Conservation (phyloP, 1,284 basidiomycete species). For the Trichosporon sp. region DNA sequence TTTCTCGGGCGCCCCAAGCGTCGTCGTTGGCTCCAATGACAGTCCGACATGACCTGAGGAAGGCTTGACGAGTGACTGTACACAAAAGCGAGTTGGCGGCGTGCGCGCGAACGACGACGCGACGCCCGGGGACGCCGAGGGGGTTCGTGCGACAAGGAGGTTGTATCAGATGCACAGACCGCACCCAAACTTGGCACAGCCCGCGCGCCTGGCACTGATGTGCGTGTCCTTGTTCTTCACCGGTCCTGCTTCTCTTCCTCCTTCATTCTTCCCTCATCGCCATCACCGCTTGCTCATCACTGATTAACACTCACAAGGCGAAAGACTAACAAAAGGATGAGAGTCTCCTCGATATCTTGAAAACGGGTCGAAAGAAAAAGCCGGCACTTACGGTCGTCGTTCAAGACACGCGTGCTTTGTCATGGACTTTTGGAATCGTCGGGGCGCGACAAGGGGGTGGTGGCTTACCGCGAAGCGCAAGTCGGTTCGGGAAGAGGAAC, state of each 20-base stretch:
- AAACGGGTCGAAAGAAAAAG: constrained; percentile 10
- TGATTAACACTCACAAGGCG: background rate
- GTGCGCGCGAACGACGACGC: background rate
- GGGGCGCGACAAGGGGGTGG: constrained; percentile 8
- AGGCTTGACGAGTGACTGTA: background rate
- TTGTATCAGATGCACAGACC: constrained; percentile 12
- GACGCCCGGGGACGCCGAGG: background rate
- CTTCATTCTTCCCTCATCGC: background rate
- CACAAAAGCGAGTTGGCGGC: background rate
- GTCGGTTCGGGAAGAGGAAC: constrained; percentile 1
- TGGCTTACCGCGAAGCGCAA: constrained; percentile 5
- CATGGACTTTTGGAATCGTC: constrained; percentile 12
- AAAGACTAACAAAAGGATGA: background rate
- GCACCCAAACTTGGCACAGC: constrained; percentile 11
- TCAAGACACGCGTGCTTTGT: constrained; percentile 11
- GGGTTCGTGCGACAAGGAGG: constrained; percentile 3
- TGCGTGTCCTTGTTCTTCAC: background rate
- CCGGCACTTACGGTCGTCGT: constrained; percentile 18
- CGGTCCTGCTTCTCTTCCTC: background rate
- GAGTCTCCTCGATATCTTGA: constrained; percentile 9
- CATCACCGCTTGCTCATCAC: background rate
- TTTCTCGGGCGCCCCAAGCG: constrained; percentile 1
- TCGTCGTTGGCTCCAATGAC: background rate
- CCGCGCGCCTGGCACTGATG: background rate
- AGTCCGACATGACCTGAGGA: constrained; percentile 3